Evolutionary conservation across 805 yeast genomes (phyloP).

Genomic region (Tetrapisispora namnaoensis): DNA sequence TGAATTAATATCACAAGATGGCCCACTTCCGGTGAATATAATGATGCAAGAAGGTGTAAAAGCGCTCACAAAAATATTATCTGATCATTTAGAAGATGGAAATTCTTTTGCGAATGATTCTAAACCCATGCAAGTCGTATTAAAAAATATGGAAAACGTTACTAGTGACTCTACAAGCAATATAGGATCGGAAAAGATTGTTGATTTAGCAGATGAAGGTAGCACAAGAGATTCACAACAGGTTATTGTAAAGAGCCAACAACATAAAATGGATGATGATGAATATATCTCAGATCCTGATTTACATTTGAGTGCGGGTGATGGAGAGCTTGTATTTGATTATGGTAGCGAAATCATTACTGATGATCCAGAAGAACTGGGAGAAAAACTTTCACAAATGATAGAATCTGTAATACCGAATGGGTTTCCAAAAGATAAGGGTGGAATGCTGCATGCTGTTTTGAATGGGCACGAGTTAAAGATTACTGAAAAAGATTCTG

Average conservation of each 20-base stretch:
- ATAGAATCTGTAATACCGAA: conserved; percentile 24
- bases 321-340: conserved; percentile 26
- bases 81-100: conserved; percentile 23
- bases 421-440: conserved; percentile 20
- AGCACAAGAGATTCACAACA: not conserved
- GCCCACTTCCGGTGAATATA: conserved; percentile 23
- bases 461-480: conserved; percentile 19
- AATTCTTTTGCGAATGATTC: conserved; percentile 10
- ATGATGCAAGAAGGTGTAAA: conserved; percentile 31
- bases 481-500: conserved; percentile 12
- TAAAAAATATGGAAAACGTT: conserved; percentile 8
- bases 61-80: conserved; percentile 23
- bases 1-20: conserved; percentile 20
- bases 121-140: conserved; percentile 18
- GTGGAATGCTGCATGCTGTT: conserved; percentile 21
- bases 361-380: conserved; percentile 20
- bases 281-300: conserved; percentile 15
- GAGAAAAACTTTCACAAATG: conserved; percentile 23
- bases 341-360: conserved; percentile 20
- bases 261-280: not conserved
- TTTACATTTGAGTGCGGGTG: conserved; percentile 19
- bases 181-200: not conserved
- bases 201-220: not conserved
- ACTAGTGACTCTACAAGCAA: not conserved
- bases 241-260: not conserved